Base-by-base conservation (phyloP, 148 eudicot species). In the Rhododendron ovatum region DNA sequence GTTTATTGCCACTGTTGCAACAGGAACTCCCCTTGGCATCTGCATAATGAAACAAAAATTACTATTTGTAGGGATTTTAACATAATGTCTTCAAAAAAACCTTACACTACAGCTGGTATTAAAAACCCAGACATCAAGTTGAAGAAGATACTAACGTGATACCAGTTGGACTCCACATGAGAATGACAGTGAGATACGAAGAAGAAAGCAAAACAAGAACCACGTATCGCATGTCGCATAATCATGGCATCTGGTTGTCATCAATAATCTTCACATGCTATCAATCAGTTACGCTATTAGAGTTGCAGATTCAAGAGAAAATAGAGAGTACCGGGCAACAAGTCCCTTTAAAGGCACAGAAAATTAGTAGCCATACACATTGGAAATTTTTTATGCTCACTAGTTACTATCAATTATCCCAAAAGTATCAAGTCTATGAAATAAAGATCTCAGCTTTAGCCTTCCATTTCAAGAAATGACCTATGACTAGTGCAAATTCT, bases 11-110 rank as follows among this genome's bases (percentile, higher is more conserved):
- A 51, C 55, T 51, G 55, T 51, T 51, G 98, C 98, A 88, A 95
- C 99, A 59, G 99, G 99, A 78, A 97, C 95, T 78, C 99, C 99
- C 85, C 99, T 93, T 81, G 99, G 99, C 99, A 97, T 97, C 99
- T 97, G 90, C 81, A 83, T 75, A 39, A 43, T 71, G 45, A 50
- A 81, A 41, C 55, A 74, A 35, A 65, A 50, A 55, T n/a, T 18
- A 37, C 24, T 61, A 17, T 12, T 78, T 22, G 30, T 11, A 71
- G 8, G 75, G 26, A 6, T 30, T 53, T 67, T 24, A 78, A 17
- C 20, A 33, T 13, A 3, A 37, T 18, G 12, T 2, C 3, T 45
- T 37, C 10, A 41, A 5, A 10, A 76, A 24, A 41, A 41, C 14
- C 28, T 75, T 9, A 41, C 47, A 75, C 41, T 2, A 33, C 2